Conservation (phyloP, 768 basidiomycete genomes). For the Tulasnella calospora region DNA sequence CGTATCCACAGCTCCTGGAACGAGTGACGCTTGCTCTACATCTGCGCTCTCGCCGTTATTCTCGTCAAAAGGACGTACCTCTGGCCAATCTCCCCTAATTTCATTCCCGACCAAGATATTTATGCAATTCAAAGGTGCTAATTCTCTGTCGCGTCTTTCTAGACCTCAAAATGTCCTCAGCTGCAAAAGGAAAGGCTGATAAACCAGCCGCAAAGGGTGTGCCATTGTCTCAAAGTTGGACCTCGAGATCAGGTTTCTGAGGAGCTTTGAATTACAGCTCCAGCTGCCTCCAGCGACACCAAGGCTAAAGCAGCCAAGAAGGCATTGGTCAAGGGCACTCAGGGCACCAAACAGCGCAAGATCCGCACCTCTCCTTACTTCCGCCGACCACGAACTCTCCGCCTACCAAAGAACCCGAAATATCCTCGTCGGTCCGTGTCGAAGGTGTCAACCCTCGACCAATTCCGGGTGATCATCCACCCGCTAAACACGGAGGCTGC, state of each 20-base stretch:
- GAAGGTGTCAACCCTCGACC: slow-evolving; percentile 92
- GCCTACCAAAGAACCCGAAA: slow-evolving; percentile 73
- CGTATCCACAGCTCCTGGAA: neutral
- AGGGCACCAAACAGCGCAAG: slow-evolving; percentile 73
- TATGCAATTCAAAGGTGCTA: neutral
- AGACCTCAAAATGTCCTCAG: slow-evolving; percentile 9
- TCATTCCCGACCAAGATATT: neutral
- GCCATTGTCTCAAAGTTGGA: neutral
- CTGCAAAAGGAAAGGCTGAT: slow-evolving; percentile 11
- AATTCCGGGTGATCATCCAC: slow-evolving; percentile 88
- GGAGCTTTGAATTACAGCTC: neutral
- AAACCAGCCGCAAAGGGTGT: slow-evolving; percentile 21
- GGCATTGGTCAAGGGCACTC: slow-evolving; percentile 84
- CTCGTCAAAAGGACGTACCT: neutral
- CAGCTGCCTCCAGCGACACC: slow-evolving; percentile 29
- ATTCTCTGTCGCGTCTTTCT: neutral
- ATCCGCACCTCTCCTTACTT: slow-evolving; percentile 81
- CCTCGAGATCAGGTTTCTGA: neutral
- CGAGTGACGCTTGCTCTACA: neutral
- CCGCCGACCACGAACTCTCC: slow-evolving; percentile 93
- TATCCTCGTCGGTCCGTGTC: slow-evolving; percentile 95
- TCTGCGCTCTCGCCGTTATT: neutral
- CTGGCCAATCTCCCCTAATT: neutral
- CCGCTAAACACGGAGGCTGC: slow-evolving; percentile 93
- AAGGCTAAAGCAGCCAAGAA: slow-evolving; percentile 97